These are phyloP conservation scores for Pseudopithomyces maydicus DNA, from an alignment of 2,329 filamentous ascomycete species.

Conservation along the genomic window DNA sequence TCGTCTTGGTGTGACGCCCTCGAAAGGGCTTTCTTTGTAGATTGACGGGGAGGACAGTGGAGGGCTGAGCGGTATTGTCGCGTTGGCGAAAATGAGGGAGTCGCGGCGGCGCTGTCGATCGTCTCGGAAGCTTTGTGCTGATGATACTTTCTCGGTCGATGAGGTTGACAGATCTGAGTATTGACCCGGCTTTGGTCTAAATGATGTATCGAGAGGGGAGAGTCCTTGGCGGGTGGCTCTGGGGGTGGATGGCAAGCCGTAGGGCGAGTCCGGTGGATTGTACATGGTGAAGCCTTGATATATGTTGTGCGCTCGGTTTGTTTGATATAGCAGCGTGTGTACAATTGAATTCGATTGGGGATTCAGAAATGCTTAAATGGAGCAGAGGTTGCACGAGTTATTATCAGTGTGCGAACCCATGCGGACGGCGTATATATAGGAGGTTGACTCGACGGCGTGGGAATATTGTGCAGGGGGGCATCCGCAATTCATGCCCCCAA, in stretches of 20 bases:
- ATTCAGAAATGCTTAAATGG: neutral
- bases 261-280: slow-evolving; percentile 17
- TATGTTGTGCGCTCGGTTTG: slow-evolving; percentile 5
- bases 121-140: slow-evolving; percentile 19
- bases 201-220: slow-evolving; percentile 27
- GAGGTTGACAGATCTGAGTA: slow-evolving; percentile 16
- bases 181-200: slow-evolving; percentile 8
- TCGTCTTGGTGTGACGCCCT: slow-evolving; percentile 33
- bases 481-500: slow-evolving; percentile 1
- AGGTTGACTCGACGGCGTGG: slow-evolving; percentile 1
- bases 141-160: slow-evolving; percentile 17
- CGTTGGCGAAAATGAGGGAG: slow-evolving; percentile 41
- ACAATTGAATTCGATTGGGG: neutral
- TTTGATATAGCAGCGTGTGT: slow-evolving; percentile 4
- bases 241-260: slow-evolving; percentile 31
- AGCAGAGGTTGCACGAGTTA: slow-evolving; percentile 2
- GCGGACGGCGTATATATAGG: slow-evolving; percentile 10
- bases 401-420: slow-evolving; percentile 8
- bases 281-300: slow-evolving; percentile 18
- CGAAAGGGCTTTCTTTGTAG: slow-evolving; percentile 23
- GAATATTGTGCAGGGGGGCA: slow-evolving; percentile 10
- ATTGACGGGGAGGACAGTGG: slow-evolving; percentile 18
- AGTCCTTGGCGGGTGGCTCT: slow-evolving; percentile 23
- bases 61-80: slow-evolving; percentile 41
- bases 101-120: slow-evolving; percentile 22